Base-by-base conservation (phyloP, 176 grass and related monocot species). In the Pontederia paniculata region DNA sequence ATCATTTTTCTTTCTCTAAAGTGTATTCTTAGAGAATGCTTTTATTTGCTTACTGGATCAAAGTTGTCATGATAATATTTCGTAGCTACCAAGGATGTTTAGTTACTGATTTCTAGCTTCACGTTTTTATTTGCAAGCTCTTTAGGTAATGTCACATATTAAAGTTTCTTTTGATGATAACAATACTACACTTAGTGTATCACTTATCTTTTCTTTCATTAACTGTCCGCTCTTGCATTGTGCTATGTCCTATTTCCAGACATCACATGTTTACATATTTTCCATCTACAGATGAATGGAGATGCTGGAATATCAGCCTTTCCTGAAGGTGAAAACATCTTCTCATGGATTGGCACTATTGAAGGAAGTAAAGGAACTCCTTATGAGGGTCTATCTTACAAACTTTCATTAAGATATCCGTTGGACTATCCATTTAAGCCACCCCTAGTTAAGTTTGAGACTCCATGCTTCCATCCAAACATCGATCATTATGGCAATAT, bases 361-460 rank as follows among this genome's bases (percentile, higher is more conserved):
- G 71, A 66, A 53, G 71, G 71, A 65, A 65, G 71, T 21, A 74
- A 58, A 56, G 60, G 71, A 46, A 74, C 71, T 20, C 61, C 71
- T 37, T 74, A 66, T 22, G 61, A 66, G 64, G 71, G 71, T 10
- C 55, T 74, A 19, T 57, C 61, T 3, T 74, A 58, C 61, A 66
- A 74, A 45, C 71, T 74, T 17, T 74, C 71, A 28, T 25, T 66
- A 17, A 54, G 21, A 6, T 74, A 65, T 45, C 71, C 71, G 45
- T 65, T 57, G 8, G 71, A 66, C 22, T 74, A 74, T 50, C 71
- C 71, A 57, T 74, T 74, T 65, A 74, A 74, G 12, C 71, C 71
- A 56, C 71, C 71, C 10, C 42, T 56, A 54, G 61, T 74, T 48
- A 74, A 74, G 61, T 66, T 74, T 66, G 61, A 74, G n/a, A 74